Percentiles rank a stretch among this genome's conserved stretches.
These are phyloP conservation scores for Crithidia sp. DNA, from an alignment of 208 protist species.

Conservation along the genomic window DNA sequence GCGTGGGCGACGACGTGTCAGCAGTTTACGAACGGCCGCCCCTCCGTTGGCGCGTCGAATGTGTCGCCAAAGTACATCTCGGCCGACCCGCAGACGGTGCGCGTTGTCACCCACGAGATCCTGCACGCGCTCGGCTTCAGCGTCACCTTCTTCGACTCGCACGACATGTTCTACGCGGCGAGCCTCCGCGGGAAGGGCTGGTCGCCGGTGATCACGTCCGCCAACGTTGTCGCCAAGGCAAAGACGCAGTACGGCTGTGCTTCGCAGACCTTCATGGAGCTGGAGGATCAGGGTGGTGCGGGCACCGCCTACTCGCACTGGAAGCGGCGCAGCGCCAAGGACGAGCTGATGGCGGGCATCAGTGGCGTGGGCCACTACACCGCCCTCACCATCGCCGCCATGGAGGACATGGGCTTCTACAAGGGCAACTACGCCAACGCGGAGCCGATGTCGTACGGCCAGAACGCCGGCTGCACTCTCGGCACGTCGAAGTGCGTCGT, in stretches of 20 bases:
- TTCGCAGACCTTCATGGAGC: too few species aligned
- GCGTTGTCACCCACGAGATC: too few species aligned
- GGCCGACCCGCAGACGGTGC: too few species aligned
- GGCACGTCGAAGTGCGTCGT: constrained; percentile 36
- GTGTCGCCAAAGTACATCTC: constrained; percentile 31
- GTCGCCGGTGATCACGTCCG: constrained; percentile 25
- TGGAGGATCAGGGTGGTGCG: too few species aligned
- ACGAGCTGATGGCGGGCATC: constrained; percentile 53
- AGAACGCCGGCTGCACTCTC: constrained; percentile 57
- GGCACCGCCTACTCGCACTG: too few species aligned
- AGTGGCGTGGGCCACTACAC: constrained; percentile 39
- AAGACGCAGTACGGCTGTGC: constrained; percentile 36
- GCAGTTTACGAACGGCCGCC: constrained; percentile 7
- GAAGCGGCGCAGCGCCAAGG: too few species aligned
- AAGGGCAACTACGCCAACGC: constrained; percentile 31
- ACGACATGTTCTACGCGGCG: background rate
- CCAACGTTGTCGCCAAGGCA: constrained; percentile 37
- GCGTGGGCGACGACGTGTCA: constrained; percentile 56
- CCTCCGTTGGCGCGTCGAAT: constrained; percentile 56
- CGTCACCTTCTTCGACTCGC: background rate
- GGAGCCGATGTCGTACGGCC: constrained; percentile 48
- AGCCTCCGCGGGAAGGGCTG: constrained; percentile 37
- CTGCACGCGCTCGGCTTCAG: constrained; percentile 32
- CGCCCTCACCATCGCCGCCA: constrained; percentile 75
- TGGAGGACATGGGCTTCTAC: constrained; percentile 85